Evolutionary conservation across 2,329 filamentous ascomycete species (phyloP).

Genomic region (Cytospora leucostoma): DNA sequence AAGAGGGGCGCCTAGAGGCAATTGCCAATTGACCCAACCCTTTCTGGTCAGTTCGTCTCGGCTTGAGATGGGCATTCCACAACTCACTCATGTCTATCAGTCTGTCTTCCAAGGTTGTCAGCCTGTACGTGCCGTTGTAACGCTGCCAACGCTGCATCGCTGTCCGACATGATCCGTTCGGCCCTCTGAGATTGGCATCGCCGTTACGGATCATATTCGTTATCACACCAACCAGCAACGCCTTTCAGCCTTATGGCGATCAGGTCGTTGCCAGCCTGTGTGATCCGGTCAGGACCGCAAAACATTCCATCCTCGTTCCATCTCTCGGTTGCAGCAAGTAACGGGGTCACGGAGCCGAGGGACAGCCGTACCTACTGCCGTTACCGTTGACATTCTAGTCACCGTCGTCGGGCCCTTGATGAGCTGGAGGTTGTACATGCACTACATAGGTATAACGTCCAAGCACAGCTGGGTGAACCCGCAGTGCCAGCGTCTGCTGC

Average conservation of each 20-base stretch:
- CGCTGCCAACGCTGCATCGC: no score
- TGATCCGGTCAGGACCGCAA: conserved; percentile 15
- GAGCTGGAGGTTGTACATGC: background rate
- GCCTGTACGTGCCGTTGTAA: no score
- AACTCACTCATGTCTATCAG: background rate
- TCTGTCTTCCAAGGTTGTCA: no score
- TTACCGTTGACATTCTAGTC: no score
- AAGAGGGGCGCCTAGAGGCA: no score
- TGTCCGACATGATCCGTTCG: conserved; percentile 23
- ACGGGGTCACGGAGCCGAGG: conserved; percentile 9
- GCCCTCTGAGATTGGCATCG: background rate
- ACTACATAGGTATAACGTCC: no score
- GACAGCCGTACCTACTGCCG: conserved; percentile 1
- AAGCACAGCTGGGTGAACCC: no score
- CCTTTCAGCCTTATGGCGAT: conserved; percentile 9
- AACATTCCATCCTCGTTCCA: conserved; percentile 13
- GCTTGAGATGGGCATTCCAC: no score
- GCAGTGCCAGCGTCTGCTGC: background rate
- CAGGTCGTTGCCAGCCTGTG: conserved; percentile 5
- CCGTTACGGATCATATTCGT: conserved; percentile 15
- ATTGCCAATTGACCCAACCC: background rate
- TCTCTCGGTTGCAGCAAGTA: conserved; percentile 8
- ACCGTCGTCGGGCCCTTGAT: no score
- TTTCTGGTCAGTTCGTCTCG: conserved; percentile 2
- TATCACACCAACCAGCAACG: background rate